Evolutionary conservation across 208 protist species (phyloP), one percentile per base, ranked within the genome.

Genomic region (Acanthamoeba lenticulata): DNA sequence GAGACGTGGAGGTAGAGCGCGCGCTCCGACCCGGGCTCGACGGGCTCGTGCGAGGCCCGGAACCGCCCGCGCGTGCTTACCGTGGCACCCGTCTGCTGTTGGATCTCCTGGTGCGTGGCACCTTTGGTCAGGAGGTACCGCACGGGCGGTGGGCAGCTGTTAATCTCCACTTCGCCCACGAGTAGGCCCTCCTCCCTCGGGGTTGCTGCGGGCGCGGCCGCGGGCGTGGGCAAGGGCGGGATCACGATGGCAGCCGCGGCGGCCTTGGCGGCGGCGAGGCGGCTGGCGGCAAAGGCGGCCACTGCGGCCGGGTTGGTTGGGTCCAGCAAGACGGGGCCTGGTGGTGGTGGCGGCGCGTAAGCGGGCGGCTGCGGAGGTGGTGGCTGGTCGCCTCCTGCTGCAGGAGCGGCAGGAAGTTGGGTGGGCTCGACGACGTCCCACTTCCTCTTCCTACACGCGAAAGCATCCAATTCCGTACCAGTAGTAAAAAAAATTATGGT

Each of bases 1-100:
- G 81, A 90, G n/a, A 90, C 81, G 81, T 62, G 81, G 19, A 90
- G 81, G 47, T 90, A 90, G 52, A 90, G 81, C 44, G 81, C 44
- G 9, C 52, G n/a, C 32, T 90, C 81, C 24, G 81, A 38, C 7
- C n/a, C 81, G 17, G 81, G 81, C 44, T 62, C 24, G 81, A 62
- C 52, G 44, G 81, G 44, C 27, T 90, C 81, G 34, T 90, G 81
- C n/a, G 81, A 44, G 19, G 81, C 44, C 45, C 81, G 55, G 52
- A 90, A 90, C 32, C 81, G 81, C 7, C 81, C 81, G 32, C 81
- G 81, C 11, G 81, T 27, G 32, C 55, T 90, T 44, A 90, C 81
- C 52, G 81, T 62, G 52, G 81, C 81, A 5, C 81, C 81, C 4
- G 81, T 90, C 34, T 57, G 44, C 81, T 90, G 81, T 62, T 90